Evolutionary conservation across 108 stramenopile species (phyloP), one percentile per base, ranked within the genome.

Genomic region (Skeletonema potamos): DNA sequence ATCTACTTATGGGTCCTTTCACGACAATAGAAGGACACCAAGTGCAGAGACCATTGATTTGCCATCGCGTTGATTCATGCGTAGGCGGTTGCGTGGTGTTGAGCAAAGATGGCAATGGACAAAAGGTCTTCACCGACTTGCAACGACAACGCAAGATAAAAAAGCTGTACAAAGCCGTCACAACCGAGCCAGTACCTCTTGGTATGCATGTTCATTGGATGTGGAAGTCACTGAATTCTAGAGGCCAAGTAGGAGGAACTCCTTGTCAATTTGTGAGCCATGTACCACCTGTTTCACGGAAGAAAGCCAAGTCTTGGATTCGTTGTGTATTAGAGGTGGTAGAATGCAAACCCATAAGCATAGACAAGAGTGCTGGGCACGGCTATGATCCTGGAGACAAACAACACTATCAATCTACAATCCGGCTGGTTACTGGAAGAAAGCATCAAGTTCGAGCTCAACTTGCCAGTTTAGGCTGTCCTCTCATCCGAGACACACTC

Each of bases 131-230:
- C 64, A 83, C 80, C 32, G 75, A 87, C 22, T 70, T 89, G 57
- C 91, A 95, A 74, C 78, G 91, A 39, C 70, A 95, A 39, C 86
- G 91, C 7, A 91, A 92, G 60, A 57, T 95, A 62, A 90, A 89
- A 64, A 95, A 95, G 81, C 76, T 95, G 11, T 95, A 95, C 57
- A 70, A 91, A 30, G 88, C 93, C 12, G 88, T 90, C 15, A 95
- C 93, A 4, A 90, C 70, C 7, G 70, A 83, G 29, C 88, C 87
- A 39, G 93, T 95, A 6, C 93, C 93, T 8, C 63, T 90, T 43
- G 93, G 93, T 20, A 91, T 90, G 93, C 93, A 95, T 66, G 72
- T 95, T 4, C 91, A 92, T 63, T 95, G 93, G 93, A 92, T 95
- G 91, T 95, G 93, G 93, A 76, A 77, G 6, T 77, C 86, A 24